Percentiles rank a stretch among this genome's conserved stretches.
Conservation (phyloP, 116 monocot species). For the Papilionanthe hybrid region DNA sequence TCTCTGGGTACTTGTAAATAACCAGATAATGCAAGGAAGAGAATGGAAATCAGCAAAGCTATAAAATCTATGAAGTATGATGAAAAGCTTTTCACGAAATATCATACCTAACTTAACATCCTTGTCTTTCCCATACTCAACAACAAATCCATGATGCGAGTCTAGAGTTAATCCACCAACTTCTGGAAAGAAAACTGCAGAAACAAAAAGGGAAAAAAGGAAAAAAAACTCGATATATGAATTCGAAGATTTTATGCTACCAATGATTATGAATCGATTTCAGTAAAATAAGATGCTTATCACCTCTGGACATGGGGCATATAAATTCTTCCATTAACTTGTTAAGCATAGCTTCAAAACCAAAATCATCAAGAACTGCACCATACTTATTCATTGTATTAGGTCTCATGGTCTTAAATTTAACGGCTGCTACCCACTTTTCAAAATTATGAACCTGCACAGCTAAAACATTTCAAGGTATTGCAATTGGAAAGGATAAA, state of each 20-base stretch:
- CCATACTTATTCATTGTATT: conserved; percentile 98
- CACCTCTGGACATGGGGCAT: conserved; percentile 82
- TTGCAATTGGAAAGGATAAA: background rate
- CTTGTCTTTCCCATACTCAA: conserved; percentile 92
- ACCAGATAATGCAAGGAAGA: background rate
- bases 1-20: background rate
- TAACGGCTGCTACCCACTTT: conserved; percentile 57
- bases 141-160: conserved; percentile 95
- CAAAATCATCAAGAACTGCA: conserved; percentile 97
- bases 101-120: conserved; percentile 84
- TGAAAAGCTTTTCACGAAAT: background rate
- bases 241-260: background rate
- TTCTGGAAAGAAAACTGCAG: conserved; percentile 74
- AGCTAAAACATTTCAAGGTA: background rate
- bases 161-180: conserved; percentile 91
- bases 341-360: conserved; percentile 89
- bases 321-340: conserved; percentile 86
- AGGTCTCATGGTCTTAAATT: conserved; percentile 85
- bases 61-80: background rate
- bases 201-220: background rate
- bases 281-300: conserved; percentile 2
- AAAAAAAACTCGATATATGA: background rate
- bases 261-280: background rate
- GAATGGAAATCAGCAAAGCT: background rate
- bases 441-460: conserved; percentile 84